Evolutionary conservation across 192 early-diverging fungal species (phyloP).

Genomic region (Piromyces finnis): DNA sequence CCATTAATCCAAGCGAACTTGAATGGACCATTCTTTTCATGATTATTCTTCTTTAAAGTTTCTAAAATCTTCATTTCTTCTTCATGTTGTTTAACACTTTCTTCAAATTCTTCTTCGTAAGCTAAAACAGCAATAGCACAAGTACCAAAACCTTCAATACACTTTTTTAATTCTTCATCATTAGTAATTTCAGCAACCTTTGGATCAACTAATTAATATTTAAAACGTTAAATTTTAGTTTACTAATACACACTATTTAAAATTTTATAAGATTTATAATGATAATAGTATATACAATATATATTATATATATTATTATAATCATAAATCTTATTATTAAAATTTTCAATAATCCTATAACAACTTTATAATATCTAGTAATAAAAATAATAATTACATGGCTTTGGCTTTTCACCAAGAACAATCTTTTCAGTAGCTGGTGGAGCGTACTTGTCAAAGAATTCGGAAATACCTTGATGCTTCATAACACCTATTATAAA

Average conservation of each 20-base stretch:
- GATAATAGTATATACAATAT: too few species aligned
- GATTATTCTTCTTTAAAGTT: slow-evolving; percentile 12
- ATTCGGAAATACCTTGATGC: slow-evolving; percentile 33
- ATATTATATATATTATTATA: too few species aligned
- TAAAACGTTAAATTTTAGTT: too few species aligned
- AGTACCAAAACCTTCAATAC: slow-evolving; percentile 11
- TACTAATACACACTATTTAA: too few species aligned
- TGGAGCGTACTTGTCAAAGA: slow-evolving; percentile 38
- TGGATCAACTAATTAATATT: slow-evolving; percentile 5
- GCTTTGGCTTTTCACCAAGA: slow-evolving; percentile 7
- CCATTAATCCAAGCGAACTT: slow-evolving; percentile 47
- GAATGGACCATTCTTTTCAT: slow-evolving; percentile 4
- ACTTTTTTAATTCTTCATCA: slow-evolving; percentile 26
- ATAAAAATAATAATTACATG: background rate
- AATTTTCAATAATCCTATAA: too few species aligned
- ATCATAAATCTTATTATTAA: too few species aligned
- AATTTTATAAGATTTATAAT: too few species aligned
- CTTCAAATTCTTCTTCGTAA: slow-evolving; percentile 8
- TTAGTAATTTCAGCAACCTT: slow-evolving; percentile 18
- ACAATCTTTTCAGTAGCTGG: slow-evolving; percentile 13
- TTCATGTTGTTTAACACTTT: slow-evolving; percentile 5
- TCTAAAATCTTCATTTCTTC: slow-evolving; percentile 17
- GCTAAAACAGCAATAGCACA: slow-evolving; percentile 26
- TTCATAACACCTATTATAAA: slow-evolving; percentile 26
- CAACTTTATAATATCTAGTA: too few species aligned